These are phyloP conservation scores for Xanthoceras sorbifolium DNA, from an alignment of 345 rosid genomes.

Conservation along the genomic window DNA sequence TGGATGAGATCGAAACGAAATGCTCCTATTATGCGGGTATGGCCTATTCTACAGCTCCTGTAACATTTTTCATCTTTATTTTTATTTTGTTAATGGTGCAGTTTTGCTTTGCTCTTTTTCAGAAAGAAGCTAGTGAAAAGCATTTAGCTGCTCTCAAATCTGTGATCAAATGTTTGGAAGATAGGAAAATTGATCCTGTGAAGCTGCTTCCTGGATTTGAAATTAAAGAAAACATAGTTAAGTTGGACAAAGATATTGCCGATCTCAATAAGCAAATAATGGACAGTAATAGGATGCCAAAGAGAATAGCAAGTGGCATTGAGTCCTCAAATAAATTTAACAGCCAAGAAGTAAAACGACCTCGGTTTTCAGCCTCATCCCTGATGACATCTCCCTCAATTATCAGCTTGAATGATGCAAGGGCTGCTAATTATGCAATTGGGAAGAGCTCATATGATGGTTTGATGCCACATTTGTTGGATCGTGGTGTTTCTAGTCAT, in stretches of 20 bases:
- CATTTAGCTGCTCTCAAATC: constrained; percentile 52
- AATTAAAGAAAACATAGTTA: constrained; percentile 45
- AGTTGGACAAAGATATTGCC: constrained; percentile 54
- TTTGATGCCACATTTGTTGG: constrained; percentile 26
- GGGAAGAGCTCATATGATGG: constrained; percentile 27
- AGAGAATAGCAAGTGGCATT: constrained; percentile 48
- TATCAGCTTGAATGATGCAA: constrained; percentile 42
- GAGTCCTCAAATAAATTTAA: constrained; percentile 29
- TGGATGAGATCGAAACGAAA: constrained; percentile 44
- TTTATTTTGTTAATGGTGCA: background rate
- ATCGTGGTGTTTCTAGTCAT: constrained; percentile 47
- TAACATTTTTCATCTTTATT: background rate
- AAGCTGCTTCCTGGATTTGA: constrained; percentile 57
- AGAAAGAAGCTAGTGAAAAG: constrained; percentile 56
- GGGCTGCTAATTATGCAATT: constrained; percentile 27
- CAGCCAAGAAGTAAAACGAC: constrained; percentile 55
- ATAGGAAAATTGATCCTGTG: constrained; percentile 49
- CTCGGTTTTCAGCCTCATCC: constrained; percentile 37
- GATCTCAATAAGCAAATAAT: constrained; percentile 40
- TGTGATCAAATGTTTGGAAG: constrained; percentile 53
- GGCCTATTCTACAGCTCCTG: background rate
- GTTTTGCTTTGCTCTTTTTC: constrained; percentile 25
- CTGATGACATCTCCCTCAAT: constrained; percentile 33
- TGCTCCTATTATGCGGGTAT: constrained; percentile 42
- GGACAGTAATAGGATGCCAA: constrained; percentile 34